Conservation (phyloP, 2,329 filamentous ascomycete species). For the Gyromitra esculenta region DNA sequence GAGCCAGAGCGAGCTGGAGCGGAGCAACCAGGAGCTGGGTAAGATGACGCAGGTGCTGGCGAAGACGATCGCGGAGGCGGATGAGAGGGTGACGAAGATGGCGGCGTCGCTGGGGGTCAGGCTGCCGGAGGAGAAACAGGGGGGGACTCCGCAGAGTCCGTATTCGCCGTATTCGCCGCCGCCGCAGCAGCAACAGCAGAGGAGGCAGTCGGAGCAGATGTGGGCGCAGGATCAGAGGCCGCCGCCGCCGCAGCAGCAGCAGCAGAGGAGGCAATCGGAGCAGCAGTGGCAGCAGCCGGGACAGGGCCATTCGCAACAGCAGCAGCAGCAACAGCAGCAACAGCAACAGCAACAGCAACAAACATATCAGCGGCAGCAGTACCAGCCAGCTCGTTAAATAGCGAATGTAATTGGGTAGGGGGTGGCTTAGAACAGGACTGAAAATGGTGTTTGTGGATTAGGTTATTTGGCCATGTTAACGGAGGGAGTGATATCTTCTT, state of each 20-base stretch:
- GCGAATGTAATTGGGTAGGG: neutral
- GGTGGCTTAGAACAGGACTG: neutral
- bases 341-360: conserved; percentile 1
- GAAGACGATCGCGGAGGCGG: conserved; percentile 7
- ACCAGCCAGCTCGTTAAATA: conserved; percentile 23
- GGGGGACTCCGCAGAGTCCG: neutral
- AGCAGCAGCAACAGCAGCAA: neutral
- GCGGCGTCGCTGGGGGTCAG: neutral
- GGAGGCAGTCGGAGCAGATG: neutral
- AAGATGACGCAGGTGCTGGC: conserved; percentile 1
- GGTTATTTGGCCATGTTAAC: neutral
- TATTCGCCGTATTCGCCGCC: conserved; percentile 4
- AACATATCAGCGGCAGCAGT: conserved; percentile 27
- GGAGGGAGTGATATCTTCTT: too few species aligned
- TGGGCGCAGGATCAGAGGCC: neutral
- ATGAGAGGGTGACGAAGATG: conserved; percentile 14
- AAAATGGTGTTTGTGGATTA: neutral
- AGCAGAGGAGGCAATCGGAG: neutral
- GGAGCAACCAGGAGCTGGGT: neutral
- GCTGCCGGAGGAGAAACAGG: neutral
- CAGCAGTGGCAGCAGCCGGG: conserved; percentile 4
- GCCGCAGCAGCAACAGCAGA: neutral
- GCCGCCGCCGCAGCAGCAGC: neutral
- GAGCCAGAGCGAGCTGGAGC: conserved; percentile 6
- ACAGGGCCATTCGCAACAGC: neutral